phyloP scores from a whole-genome alignment of 371 early-diverging fungal genomes.

The Choanephora cucurbitarum region DNA sequence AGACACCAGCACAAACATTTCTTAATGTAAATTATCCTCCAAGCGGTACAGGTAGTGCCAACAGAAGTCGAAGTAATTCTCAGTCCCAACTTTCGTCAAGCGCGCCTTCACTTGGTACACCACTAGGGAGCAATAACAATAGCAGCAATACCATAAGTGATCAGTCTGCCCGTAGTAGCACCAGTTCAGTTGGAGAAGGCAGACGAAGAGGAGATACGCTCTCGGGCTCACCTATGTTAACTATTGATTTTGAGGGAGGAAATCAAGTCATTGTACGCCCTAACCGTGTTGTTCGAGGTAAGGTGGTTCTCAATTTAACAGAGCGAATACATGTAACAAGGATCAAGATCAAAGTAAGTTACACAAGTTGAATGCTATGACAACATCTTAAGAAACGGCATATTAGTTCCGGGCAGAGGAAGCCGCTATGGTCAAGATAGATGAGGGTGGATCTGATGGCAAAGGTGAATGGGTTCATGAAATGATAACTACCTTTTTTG shows the following conservation, averaged over 20 bases:
- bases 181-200: neutral
- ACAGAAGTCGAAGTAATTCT: constrained; percentile 3
- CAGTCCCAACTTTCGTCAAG: constrained; percentile 27
- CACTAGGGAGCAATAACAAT: neutral
- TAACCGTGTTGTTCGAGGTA: constrained; percentile 46
- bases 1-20: neutral
- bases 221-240: constrained; percentile 6
- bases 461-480: constrained; percentile 48
- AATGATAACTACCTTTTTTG: constrained; percentile 49
- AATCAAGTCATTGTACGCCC: constrained; percentile 50
- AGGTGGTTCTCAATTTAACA: constrained; percentile 33
- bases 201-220: constrained; percentile 2
- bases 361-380: neutral
- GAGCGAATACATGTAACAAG: constrained; percentile 45
- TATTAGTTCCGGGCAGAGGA: constrained; percentile 54
- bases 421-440: constrained; percentile 46
- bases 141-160: neutral
- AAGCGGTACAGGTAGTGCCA: neutral
- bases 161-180: neutral
- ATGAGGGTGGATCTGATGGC: constrained; percentile 39
- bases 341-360: constrained; percentile 44
- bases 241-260: constrained; percentile 52
- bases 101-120: constrained; percentile 26
- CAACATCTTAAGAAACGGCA: neutral
- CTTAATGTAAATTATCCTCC: constrained; percentile 5